Percentiles rank a stretch among this genome's conserved stretches.
These are phyloP conservation scores for Erodium moschatum DNA, from an alignment of 441 rosid species.

Conservation along the genomic window DNA sequence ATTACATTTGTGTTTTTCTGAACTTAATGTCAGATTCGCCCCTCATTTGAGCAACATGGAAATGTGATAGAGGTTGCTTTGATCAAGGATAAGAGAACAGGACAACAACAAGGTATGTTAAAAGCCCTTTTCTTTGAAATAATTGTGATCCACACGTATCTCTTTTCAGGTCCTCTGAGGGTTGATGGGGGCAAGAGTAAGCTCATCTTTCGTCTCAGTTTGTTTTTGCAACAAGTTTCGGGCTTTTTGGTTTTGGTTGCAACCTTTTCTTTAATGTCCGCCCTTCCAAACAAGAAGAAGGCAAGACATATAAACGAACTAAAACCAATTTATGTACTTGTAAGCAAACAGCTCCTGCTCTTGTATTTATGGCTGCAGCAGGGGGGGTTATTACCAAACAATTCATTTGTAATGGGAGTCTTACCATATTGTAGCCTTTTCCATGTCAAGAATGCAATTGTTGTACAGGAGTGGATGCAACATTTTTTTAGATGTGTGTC, in stretches of 20 bases:
- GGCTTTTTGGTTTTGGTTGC: conserved; percentile 64
- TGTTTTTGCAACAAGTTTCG: conserved; percentile 63
- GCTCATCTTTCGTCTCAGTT: conserved; percentile 73
- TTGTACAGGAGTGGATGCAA: conserved; percentile 43
- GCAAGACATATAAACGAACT: conserved; percentile 47
- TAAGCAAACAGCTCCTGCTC: conserved; percentile 39
- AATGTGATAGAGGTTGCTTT: conserved; percentile 88
- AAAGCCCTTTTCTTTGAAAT: conserved; percentile 33
- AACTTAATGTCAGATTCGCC: conserved; percentile 54
- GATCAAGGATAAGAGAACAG: conserved; percentile 94
- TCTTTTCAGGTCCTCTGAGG: conserved; percentile 80
- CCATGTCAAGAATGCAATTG: conserved; percentile 29
- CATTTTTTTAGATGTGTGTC: conserved; percentile 26
- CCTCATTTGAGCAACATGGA: conserved; percentile 82
- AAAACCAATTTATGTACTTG: conserved; percentile 37
- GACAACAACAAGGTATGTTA: conserved; percentile 88
- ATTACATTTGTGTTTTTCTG: background rate
- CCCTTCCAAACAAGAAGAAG: conserved; percentile 50
- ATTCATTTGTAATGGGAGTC: conserved; percentile 39
- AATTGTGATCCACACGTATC: conserved; percentile 38
- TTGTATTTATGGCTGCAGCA: conserved; percentile 46
- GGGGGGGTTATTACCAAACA: conserved; percentile 40
- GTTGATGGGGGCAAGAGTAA: conserved; percentile 86
- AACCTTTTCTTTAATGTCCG: conserved; percentile 35
- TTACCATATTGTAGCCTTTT: conserved; percentile 36